Base-by-base conservation (phyloP, 805 yeast genomes). In the Metschnikowia aberdeeniae region DNA sequence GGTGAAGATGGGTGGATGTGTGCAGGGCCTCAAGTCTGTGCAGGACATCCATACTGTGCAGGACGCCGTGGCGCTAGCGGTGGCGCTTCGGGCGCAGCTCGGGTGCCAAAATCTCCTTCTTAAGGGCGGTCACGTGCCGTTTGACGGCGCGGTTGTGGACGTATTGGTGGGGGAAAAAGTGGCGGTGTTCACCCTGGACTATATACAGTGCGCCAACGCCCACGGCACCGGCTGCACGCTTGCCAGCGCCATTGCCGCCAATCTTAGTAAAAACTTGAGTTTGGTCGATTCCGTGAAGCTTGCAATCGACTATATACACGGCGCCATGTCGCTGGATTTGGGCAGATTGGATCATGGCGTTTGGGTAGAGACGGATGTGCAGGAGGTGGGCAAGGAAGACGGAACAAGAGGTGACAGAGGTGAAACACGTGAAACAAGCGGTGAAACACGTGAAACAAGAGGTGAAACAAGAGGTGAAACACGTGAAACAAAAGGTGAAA, bases 181-280 rank as follows among this genome's bases (percentile, higher is more conserved):
- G 38, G 66, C 74, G 0, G 55, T 79, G 1, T 81, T 72, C 57
- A 72, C 68, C 42, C 81, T 84, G 14, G 63, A 61, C 1, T 73
- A 58, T 44, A 58, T 74, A 3, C 56, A 66, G 6, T 69, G 89
- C 0, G 61, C 64, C 2, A 78, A 83, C 56, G 80, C 87, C 1
- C 97, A 89, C 61, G 97, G 97, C 10, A 87, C 96, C 3, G 97
- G 97, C 1, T 89, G 97, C 63, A 86, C 96, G 0, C 69, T 89
- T 41, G 81, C 95, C 0, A 82, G 95, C 0, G 75, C 95, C 0
- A 83, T 89, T 50, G 82, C 93, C 0, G 81, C 93, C 2, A 80
- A 85, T 53, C 54, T 88, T 22, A 90, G 95, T 3, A 70, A 70
- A 30, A 83, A 82, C 0, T 52, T 58, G 30, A 29, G 67, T 0